Evolutionary conservation across 2,329 filamentous ascomycete species (phyloP).

Genomic region (Capronia epimyces): DNA sequence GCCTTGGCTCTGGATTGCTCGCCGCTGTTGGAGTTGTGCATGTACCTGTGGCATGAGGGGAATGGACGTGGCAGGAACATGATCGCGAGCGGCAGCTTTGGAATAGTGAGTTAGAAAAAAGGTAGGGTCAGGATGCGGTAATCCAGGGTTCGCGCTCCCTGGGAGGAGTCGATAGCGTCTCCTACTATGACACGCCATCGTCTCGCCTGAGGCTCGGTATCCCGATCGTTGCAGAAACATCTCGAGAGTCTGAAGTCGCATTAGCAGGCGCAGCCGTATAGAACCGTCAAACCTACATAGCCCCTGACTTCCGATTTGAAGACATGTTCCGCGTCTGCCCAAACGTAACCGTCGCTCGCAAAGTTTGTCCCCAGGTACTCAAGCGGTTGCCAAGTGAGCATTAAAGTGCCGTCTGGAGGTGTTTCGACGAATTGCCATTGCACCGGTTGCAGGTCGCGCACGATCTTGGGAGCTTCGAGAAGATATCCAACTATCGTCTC

Average conservation of each 20-base stretch:
- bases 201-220: slow-evolving; percentile 67
- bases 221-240: slow-evolving; percentile 78
- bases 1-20: slow-evolving; percentile 64
- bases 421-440: slow-evolving; percentile 87
- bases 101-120: slow-evolving; percentile 92
- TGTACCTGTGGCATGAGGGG: slow-evolving; percentile 40
- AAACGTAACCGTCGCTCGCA: slow-evolving; percentile 87
- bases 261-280: slow-evolving; percentile 29
- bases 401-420: slow-evolving; percentile 73
- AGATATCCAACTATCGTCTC: slow-evolving; percentile 79
- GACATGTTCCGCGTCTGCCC: slow-evolving; percentile 73
- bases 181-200: slow-evolving; percentile 68
- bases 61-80: slow-evolving; percentile 61
- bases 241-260: slow-evolving; percentile 68
- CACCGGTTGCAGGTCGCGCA: slow-evolving; percentile 78
- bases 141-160: slow-evolving; percentile 63
- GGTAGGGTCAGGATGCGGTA: slow-evolving; percentile 68
- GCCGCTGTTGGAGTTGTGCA: slow-evolving; percentile 44
- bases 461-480: slow-evolving; percentile 74
- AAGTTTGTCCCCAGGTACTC: slow-evolving; percentile 66
- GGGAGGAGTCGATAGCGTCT: slow-evolving; percentile 79
- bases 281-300: slow-evolving; percentile 54
- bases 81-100: slow-evolving; percentile 66
- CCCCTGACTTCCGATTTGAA: slow-evolving; percentile 68
- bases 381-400: slow-evolving; percentile 83